Base-by-base conservation (phyloP, 192 early-diverging fungal genomes). In the Blastocladiella britannica region DNA sequence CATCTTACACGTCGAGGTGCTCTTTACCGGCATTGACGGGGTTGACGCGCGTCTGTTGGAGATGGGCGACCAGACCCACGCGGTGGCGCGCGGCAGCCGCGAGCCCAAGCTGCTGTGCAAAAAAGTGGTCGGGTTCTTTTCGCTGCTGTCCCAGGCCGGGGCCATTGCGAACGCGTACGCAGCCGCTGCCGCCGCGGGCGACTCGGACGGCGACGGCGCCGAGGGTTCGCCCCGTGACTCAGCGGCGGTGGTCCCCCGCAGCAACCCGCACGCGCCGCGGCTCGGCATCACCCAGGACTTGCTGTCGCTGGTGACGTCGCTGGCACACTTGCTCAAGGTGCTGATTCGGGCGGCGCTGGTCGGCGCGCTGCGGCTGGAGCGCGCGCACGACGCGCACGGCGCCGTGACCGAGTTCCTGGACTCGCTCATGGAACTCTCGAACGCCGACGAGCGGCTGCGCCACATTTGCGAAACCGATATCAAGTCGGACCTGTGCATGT, bases 41-140 rank as follows among this genome's bases (percentile, higher is more conserved):
- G 82, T 95, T 53, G 89, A 95, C 58, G 61, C 67, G 27, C 75
- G 81, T 58, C 78, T 89, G 47, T 67, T 67, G 20, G 68, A 76
- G 53, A 75, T 78, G 53, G 78, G 76, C 59, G 90, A 86, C 60
- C 62, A 63, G 2, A 76, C 77, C 47, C 67, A 59, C 7, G 51
- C 79, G 15, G 37, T 47, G 37, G 15, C 12, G 15, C 37, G n/a
- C 37, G 76, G 87, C 62, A 84, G 79, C 28, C 70, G 86, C 26
- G 93, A 96, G 69, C 91, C 94, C 9, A 95, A 91, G 74, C 81
- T 93, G 73, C 74, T 98, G 54, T 89, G 88, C 62, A 93, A 91
- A 66, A 87, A 85, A 65, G 89, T 93, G 58, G 84, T 93, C 55
- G 84, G 83, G 61, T 96, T 96, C 65, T 95, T 98, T 68, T 85